Conservation (phyloP, 305 asterid genomes). For the Solanum chacoense region DNA sequence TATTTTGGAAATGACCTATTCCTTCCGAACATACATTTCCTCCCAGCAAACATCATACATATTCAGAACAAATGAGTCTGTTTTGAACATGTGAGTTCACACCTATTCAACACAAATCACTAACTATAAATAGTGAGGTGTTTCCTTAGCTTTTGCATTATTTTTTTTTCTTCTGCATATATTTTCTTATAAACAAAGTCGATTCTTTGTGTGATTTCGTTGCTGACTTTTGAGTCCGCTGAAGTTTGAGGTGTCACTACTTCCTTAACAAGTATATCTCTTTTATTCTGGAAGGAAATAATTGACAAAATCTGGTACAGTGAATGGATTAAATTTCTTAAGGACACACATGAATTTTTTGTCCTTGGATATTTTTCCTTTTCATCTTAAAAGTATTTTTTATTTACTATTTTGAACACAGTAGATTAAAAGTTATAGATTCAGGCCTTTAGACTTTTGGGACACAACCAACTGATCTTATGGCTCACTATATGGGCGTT, state of each 20-base stretch:
- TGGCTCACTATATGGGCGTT: background rate
- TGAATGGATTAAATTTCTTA: background rate
- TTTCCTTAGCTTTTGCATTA: background rate
- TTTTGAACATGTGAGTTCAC: background rate
- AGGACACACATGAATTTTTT: background rate
- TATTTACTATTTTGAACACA: background rate
- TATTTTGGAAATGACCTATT: background rate
- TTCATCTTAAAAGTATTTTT: background rate
- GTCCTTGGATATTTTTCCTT: background rate
- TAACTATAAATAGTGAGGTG: background rate
- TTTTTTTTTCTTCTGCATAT: background rate
- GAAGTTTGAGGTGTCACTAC: background rate
- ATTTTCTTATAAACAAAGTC: background rate
- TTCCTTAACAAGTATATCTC: background rate
- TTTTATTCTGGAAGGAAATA: background rate
- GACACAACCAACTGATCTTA: background rate
- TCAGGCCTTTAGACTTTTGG: background rate
- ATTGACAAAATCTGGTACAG: background rate
- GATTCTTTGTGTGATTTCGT: background rate
- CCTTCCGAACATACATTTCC: background rate
- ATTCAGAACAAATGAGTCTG: background rate
- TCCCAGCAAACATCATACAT: background rate
- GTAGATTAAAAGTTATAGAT: background rate
- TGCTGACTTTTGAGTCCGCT: background rate
- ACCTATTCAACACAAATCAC: background rate